Conservation (phyloP, 176 grass and related monocot species). For the Zea mays region Zm-B73-REFERENCE-NAM-5.0 NC_050100.1:185846001-185846500, state of each 20-base stretch:
- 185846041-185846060: slow-evolving; percentile 4
- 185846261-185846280: neutral
- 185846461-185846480: neutral
- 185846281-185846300: neutral
- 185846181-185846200: neutral
- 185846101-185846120: neutral
- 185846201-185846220: neutral
- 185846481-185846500: neutral
- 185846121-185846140: neutral
- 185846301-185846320: neutral
- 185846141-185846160: neutral
- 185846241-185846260: neutral
- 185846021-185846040: neutral
- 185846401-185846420: neutral
- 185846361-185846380: slow-evolving; percentile 2
- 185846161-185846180: neutral
- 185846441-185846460: neutral
- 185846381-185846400: slow-evolving; percentile 19
- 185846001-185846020: neutral
- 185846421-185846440: slow-evolving; percentile 6
- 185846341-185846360: slow-evolving; percentile 3
- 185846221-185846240: neutral
- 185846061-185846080: neutral
- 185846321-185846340: neutral
- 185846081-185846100: neutral